A percentile compares a stretch with the other conserved stretches of the same genome.
Evolutionary conservation across 2,329 filamentous ascomycete species (phyloP).

Genomic region (Mycocentrospora acerina): DNA sequence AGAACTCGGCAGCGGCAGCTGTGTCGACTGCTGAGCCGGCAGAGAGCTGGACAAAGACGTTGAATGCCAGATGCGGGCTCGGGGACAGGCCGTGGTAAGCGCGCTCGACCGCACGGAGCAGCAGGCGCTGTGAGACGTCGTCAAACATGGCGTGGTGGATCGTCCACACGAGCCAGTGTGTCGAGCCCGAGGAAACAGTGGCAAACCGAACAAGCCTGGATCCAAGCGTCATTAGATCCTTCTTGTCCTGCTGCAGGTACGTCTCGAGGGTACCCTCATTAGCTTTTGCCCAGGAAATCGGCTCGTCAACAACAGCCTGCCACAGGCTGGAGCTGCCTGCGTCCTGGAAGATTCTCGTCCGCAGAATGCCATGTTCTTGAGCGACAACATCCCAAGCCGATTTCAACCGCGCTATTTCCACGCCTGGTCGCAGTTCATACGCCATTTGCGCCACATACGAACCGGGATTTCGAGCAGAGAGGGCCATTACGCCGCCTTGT

Average conservation of each 20-base stretch:
- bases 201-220: conserved; percentile 25
- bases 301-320: conserved; percentile 28
- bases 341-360: conserved; percentile 45
- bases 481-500: too few relatives aligned
- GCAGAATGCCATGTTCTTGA: conserved; percentile 49
- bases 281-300: conserved; percentile 14
- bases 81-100: too few relatives aligned
- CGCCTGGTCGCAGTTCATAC: too few relatives aligned
- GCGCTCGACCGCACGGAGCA: too few relatives aligned
- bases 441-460: too few relatives aligned
- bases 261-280: too few relatives aligned
- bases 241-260: too few relatives aligned
- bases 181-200: conserved; percentile 6
- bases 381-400: conserved; percentile 50
- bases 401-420: too few relatives aligned
- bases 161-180: conserved; percentile 43
- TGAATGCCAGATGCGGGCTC: conserved; percentile 33
- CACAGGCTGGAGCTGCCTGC: conserved; percentile 31
- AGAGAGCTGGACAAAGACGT: conserved; percentile 7
- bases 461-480: too few relatives aligned
- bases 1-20: conserved; percentile 7
- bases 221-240: too few relatives aligned
- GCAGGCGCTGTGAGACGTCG: too few relatives aligned
- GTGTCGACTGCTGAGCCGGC: background rate
- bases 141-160: conserved; percentile 47